Conservation (phyloP, 2,329 filamentous ascomycete genomes). For the Nemania diffusa region DNA sequence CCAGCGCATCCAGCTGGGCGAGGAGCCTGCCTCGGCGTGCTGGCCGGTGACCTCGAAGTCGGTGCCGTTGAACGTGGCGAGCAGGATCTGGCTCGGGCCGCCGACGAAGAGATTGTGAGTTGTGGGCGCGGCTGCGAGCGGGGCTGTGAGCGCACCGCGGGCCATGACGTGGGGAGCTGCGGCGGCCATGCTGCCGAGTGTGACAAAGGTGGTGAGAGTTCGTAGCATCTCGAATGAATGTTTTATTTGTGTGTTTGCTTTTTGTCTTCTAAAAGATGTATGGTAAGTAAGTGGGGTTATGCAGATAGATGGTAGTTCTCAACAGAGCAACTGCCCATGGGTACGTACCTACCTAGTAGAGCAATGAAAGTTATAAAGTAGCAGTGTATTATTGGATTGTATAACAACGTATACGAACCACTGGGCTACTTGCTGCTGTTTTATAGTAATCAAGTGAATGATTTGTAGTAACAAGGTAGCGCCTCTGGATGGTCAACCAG, state of each 20-base stretch:
- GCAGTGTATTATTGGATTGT: neutral
- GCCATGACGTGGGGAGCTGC: conserved; percentile 38
- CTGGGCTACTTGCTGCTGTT: neutral
- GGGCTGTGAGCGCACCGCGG: no score
- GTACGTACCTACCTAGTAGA: neutral
- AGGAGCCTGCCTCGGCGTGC: conserved; percentile 45
- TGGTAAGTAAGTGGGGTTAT: conserved; percentile 8
- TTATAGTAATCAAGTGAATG: neutral
- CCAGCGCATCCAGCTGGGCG: conserved; percentile 60
- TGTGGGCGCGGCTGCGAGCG: no score
- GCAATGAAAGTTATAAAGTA: neutral
- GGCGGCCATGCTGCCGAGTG: conserved; percentile 41
- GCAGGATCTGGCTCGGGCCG: conserved; percentile 53
- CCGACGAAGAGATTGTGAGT: conserved; percentile 54
- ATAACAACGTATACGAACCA: neutral
- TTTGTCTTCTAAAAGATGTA: conserved; percentile 12
- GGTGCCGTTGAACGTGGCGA: conserved; percentile 56
- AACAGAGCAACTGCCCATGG: no score
- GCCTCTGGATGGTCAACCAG: neutral
- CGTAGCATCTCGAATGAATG: conserved; percentile 35
- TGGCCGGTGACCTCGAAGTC: conserved; percentile 54
- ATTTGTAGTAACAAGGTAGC: neutral
- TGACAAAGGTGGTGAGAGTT: conserved; percentile 41
- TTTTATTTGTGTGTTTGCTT: conserved; percentile 6
- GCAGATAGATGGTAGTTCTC: neutral